These are phyloP conservation scores for Fusarium kyushuense DNA, from an alignment of 2,329 filamentous ascomycete species.

Conservation along the genomic window DNA sequence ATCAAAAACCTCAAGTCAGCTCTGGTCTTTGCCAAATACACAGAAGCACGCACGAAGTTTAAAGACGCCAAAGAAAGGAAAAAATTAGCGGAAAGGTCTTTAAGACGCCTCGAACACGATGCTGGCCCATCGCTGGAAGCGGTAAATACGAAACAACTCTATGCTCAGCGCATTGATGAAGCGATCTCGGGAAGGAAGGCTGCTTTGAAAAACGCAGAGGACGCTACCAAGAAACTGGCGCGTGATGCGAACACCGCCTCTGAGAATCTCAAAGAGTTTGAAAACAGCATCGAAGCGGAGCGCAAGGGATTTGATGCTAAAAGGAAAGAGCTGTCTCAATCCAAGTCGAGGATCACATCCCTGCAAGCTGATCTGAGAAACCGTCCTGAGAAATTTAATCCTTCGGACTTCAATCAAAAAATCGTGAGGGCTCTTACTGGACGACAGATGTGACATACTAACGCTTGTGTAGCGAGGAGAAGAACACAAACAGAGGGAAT, in stretches of 20 bases:
- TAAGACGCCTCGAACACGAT: slow-evolving; percentile 69
- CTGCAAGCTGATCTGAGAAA: slow-evolving; percentile 74
- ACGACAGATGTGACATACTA: slow-evolving; percentile 18
- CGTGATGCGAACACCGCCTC: slow-evolving; percentile 52
- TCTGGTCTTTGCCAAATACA: slow-evolving; percentile 75
- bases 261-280: slow-evolving; percentile 59
- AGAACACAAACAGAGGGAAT: slow-evolving; percentile 67
- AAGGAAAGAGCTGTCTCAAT: slow-evolving; percentile 62
- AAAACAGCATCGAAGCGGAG: slow-evolving; percentile 62
- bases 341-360: slow-evolving; percentile 69
- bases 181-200: slow-evolving; percentile 67
- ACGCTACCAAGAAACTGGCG: slow-evolving; percentile 59
- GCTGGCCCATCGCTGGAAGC: slow-evolving; percentile 76
- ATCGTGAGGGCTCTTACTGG: slow-evolving; percentile 66
- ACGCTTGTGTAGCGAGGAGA: slow-evolving; percentile 65
- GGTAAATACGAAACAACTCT: slow-evolving; percentile 76
- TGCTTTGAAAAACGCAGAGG: slow-evolving; percentile 66
- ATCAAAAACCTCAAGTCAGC: slow-evolving; percentile 74
- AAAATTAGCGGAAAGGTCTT: slow-evolving; percentile 66
- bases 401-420: slow-evolving; percentile 76
- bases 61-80: slow-evolving; percentile 66
- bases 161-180: slow-evolving; percentile 68
- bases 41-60: slow-evolving; percentile 62
- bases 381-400: slow-evolving; percentile 74
- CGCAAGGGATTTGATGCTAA: slow-evolving; percentile 62